Conservation (phyloP, 2,329 filamentous ascomycete species). For the Pseudopyrenochaeta lycopersici region DNA sequence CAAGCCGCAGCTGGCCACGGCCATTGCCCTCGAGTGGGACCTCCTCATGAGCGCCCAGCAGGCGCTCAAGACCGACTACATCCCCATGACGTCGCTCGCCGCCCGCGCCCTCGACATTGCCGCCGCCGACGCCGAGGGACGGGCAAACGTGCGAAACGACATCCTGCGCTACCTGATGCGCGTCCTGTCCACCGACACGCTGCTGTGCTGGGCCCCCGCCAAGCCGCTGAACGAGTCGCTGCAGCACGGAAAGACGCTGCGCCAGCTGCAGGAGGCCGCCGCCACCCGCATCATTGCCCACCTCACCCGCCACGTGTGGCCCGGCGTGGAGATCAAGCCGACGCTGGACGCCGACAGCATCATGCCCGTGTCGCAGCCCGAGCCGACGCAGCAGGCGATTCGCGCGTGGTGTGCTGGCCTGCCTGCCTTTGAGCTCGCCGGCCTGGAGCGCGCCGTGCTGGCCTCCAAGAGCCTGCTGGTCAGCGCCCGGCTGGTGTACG, state of each 20-base stretch:
- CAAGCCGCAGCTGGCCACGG: conserved; percentile 83
- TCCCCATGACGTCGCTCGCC: conserved; percentile 86
- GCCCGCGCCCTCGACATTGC: conserved; percentile 85
- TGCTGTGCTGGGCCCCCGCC: conserved; percentile 86
- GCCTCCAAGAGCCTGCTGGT: conserved; percentile 88
- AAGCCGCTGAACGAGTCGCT: conserved; percentile 57
- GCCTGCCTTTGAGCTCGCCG: conserved; percentile 82
- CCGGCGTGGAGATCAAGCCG: conserved; percentile 79
- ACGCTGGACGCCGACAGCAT: conserved; percentile 84
- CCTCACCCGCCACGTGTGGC: conserved; percentile 80
- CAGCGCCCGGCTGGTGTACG: conserved; percentile 77
- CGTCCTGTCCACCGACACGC: conserved; percentile 90
- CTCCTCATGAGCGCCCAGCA: conserved; percentile 82
- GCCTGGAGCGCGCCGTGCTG: conserved; percentile 81
- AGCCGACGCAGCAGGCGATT: conserved; percentile 79
- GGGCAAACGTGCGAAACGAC: conserved; percentile 64
- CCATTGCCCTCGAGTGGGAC: conserved; percentile 94
- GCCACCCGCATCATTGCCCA: conserved; percentile 76
- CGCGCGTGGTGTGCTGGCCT: conserved; percentile 79
- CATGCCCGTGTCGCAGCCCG: conserved; percentile 75
- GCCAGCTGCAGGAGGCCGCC: conserved; percentile 74
- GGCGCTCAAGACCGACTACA: conserved; percentile 84
- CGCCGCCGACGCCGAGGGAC: conserved; percentile 67
- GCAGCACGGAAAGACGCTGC: conserved; percentile 64
- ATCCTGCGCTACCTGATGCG: conserved; percentile 77